A percentile compares a stretch with the other conserved stretches of the same genome.
Evolutionary conservation across 2,329 filamentous ascomycete genomes (phyloP).

Genomic region (Neospermospora avenae): DNA sequence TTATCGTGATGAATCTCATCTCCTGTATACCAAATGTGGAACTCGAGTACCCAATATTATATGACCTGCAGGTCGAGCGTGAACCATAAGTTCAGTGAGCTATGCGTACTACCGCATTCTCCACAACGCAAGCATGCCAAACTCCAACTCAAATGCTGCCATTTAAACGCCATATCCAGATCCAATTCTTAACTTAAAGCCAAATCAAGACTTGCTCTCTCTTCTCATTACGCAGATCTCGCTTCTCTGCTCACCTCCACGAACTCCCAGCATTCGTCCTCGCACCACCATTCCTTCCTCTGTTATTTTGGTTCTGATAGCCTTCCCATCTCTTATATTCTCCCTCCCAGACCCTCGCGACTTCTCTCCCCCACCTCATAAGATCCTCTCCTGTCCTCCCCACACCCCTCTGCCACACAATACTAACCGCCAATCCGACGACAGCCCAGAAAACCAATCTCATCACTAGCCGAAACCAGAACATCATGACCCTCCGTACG

Average conservation of each 20-base stretch:
- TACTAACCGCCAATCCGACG: constrained; percentile 51
- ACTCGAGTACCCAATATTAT: neutral
- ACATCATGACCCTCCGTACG: constrained; percentile 69
- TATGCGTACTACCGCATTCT: neutral
- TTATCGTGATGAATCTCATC: neutral
- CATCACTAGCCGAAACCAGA: constrained; percentile 68
- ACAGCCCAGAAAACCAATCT: constrained; percentile 62
- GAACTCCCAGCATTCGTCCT: constrained; percentile 24
- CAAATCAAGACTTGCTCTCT: neutral
- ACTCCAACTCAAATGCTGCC: neutral
- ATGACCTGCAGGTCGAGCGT: neutral
- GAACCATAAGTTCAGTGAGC: neutral
- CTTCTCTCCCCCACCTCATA: constrained; percentile 45
- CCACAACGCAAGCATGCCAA: constrained; percentile 10
- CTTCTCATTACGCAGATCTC: constrained; percentile 7
- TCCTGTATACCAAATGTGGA: neutral
- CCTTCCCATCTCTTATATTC: constrained; percentile 58
- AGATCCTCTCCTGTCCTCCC: constrained; percentile 62
- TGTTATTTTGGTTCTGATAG: constrained; percentile 36
- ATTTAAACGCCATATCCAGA: neutral
- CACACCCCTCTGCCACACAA: constrained; percentile 63
- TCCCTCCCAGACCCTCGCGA: constrained; percentile 52
- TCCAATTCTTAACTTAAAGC: neutral
- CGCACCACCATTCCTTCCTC: constrained; percentile 21
- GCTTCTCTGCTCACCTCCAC: constrained; percentile 18